Evolutionary conservation across 306 rosid species (phyloP), one percentile per base, ranked within the genome.

Genomic region (Pachyrhizus erosus): DNA sequence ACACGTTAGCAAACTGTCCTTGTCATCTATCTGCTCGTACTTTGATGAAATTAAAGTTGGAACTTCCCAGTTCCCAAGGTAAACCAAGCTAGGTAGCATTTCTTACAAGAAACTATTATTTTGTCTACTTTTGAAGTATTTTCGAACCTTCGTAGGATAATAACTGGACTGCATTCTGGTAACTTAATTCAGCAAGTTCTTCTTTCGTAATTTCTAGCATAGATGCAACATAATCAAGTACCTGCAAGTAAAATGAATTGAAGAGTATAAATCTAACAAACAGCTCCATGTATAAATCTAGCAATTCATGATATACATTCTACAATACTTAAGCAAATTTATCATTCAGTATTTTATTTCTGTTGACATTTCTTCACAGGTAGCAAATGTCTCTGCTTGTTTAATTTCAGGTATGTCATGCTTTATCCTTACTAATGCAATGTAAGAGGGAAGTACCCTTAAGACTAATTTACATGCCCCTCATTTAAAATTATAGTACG

Each of bases 201-300:
- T 84, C 84, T 24, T 80, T 74, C n/a, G 84, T 31, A 57, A 79
- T 57, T 52, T 74, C 81, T 34, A 74, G 84, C 87, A 84, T 69
- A 37, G 77, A 84, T 78, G 90, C 88, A 81, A 87, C 88, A 27
- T 81, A 87, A 61, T 79, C 75, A 71, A 87, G 88, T 52, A 87
- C 90, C 90, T 87, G 84, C 29, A 73, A 80, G 64, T 58, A 15
- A 15, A 73, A 64, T 58, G 65, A 69, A 75, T 48, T 39, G 9
- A 58, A 69, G 23, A 20, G 26, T 45, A 34, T 74, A 24, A 80
- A 79, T 79, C 24, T 54, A 40, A 52, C 40, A 43, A 29, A 77
- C 13, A 3, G 21, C 1, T 33, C 33, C 27, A 78, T 11, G 17
- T 29, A 66, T 8, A 57, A 12, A 57, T 8, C 6, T 40, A 40